Evolutionary conservation across 495 filamentous ascomycete genomes (phyloP).

Genomic region (Lepidopterella palustris): DNA sequence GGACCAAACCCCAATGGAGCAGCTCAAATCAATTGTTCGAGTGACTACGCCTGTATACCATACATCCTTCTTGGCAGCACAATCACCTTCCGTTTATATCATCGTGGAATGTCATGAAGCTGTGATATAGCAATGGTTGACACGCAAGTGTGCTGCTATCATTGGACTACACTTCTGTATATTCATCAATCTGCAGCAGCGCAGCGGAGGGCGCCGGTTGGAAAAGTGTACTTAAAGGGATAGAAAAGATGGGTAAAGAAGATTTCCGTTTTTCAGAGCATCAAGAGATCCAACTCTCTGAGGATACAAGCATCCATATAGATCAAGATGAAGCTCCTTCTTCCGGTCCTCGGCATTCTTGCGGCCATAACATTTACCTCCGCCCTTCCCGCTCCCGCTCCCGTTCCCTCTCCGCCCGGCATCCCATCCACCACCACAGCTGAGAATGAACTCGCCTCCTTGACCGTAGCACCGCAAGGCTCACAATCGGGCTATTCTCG

Average conservation of each 20-base stretch:
- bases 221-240: background rate
- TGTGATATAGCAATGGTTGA: background rate
- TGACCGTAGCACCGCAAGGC: slow-evolving; percentile 49
- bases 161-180: background rate
- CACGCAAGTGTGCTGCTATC: background rate
- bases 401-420: slow-evolving; percentile 43
- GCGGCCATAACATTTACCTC: background rate
- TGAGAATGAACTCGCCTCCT: slow-evolving; percentile 44
- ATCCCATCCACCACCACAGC: slow-evolving; percentile 53
- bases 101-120: background rate
- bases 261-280: background rate
- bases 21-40: background rate
- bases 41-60: background rate
- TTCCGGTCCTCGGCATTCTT: background rate
- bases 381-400: slow-evolving; percentile 8
- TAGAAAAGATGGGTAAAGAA: background rate
- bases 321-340: background rate
- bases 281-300: background rate
- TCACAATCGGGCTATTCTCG: slow-evolving; percentile 53
- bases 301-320: background rate
- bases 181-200: background rate
- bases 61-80: background rate
- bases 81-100: background rate
- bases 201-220: background rate
- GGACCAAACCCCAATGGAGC: background rate